Base-by-base conservation (phyloP, 1,284 basidiomycete genomes). In the Microbotryomycetes sp. region DNA sequence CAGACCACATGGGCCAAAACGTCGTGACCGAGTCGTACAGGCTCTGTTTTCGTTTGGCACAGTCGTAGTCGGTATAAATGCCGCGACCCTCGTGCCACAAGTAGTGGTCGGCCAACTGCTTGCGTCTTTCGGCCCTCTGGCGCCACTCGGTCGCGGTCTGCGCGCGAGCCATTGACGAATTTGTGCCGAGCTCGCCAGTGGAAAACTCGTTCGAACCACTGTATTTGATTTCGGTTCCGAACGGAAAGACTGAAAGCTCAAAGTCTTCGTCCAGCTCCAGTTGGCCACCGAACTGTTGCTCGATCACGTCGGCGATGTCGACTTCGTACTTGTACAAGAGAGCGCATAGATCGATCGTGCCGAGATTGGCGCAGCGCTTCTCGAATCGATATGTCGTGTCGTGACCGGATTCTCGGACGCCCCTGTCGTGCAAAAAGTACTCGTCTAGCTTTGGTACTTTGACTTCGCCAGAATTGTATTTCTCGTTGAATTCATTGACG, bases 341-440 rank as follows among this genome's bases (percentile, higher is more conserved):
- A 47, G 92, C 85, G 78, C 97, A 94, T 68, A 98, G 80, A 75
- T 98, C 94, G 73, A 98, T 89, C 15, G 94, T 98, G 6, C 86
- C 93, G 45, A 98, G 83, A 77, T 97, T 93, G 24, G 91, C 84
- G 72, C 93, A 97, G 56, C 79, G 78, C 69, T 91, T 93, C 80
- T 98, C 94, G 73, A 97, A 88, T 13, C 96, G 85, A 76, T 97
- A 98, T 18, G 91, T 89, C 62, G 94, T 98, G 76, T 98, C 94
- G 77, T 98, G 94, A 29, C 94, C 94, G 18, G 73, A 74, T 65
- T 78, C 77, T 35, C 70, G 62, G 2, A 73, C 70, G 23, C 66
- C 71, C 29, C 71, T 89, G 75, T 98, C 94, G 77, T 98, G 47
- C 70, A 93, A 76, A 81, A 98, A 97, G 80, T 97, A 98, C 72